These are phyloP conservation scores for Penicillium brevicompactum DNA, from an alignment of 2,329 filamentous ascomycete genomes.

Conservation along the genomic window DNA sequence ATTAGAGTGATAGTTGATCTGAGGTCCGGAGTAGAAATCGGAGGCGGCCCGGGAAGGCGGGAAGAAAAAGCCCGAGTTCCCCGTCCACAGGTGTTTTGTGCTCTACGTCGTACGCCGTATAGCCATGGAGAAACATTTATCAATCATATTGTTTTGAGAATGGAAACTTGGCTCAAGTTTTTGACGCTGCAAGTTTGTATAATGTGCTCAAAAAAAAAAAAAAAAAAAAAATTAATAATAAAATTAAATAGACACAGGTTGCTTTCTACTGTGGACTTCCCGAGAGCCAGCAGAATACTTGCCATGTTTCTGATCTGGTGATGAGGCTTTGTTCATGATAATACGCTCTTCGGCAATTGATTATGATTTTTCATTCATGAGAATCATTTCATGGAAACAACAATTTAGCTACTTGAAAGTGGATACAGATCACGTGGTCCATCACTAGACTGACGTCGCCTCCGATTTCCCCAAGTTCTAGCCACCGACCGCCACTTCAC, in stretches of 20 bases:
- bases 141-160: too few species aligned
- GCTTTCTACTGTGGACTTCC: too few species aligned
- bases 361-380: too few species aligned
- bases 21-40: background rate
- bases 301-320: background rate
- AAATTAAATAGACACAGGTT: too few species aligned
- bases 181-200: too few species aligned
- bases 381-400: too few species aligned
- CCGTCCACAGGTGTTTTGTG: background rate
- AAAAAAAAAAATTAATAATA: too few species aligned
- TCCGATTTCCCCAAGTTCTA: background rate
- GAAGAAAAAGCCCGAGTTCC: background rate
- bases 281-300: background rate
- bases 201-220: too few species aligned
- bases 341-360: too few species aligned
- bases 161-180: too few species aligned
- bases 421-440: constrained; percentile 1
- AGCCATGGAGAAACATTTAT: too few species aligned
- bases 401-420: background rate
- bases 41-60: background rate
- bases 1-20: background rate
- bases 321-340: background rate
- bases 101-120: too few species aligned
- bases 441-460: constrained; percentile 3
- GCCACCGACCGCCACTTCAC: constrained; percentile 4